phyloP scores from a whole-genome alignment of 441 rosid genomes.

The Macaranga tanarius region DNA sequence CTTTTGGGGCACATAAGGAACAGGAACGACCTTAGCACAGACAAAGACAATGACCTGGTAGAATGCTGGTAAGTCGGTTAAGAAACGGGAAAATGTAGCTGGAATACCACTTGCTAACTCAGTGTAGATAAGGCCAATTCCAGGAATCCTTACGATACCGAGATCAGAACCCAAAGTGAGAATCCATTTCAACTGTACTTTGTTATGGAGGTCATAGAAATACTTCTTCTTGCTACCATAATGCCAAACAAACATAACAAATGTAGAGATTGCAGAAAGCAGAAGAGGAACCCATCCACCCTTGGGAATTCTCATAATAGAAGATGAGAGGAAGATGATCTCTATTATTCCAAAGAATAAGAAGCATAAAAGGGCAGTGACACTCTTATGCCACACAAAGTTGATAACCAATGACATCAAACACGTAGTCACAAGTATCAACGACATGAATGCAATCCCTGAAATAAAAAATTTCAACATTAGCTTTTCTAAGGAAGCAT shows the following conservation, averaged over 20 bases:
- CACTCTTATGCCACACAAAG: constrained; percentile 62
- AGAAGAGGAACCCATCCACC: constrained; percentile 82
- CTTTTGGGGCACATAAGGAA: constrained; percentile 72
- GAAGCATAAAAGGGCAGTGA: constrained; percentile 45
- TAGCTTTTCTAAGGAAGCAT: constrained; percentile 6
- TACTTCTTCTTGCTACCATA: constrained; percentile 78
- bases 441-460: constrained; percentile 73
- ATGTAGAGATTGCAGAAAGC: constrained; percentile 48
- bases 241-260: constrained; percentile 76
- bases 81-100: constrained; percentile 70
- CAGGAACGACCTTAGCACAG: constrained; percentile 76
- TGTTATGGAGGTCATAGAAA: constrained; percentile 71
- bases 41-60: constrained; percentile 84
- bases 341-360: constrained; percentile 67
- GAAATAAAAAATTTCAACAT: constrained; percentile 30
- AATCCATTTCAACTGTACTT: constrained; percentile 75
- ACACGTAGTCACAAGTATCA: constrained; percentile 61
- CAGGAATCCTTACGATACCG: constrained; percentile 81
- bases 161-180: constrained; percentile 80
- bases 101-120: constrained; percentile 82
- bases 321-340: constrained; percentile 57
- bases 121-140: constrained; percentile 84
- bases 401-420: constrained; percentile 67
- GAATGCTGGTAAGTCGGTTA: constrained; percentile 81
- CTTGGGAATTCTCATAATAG: constrained; percentile 53